Evolutionary conservation across 2,329 filamentous ascomycete genomes (phyloP).

Genomic region (Fusarium transvaalense): DNA sequence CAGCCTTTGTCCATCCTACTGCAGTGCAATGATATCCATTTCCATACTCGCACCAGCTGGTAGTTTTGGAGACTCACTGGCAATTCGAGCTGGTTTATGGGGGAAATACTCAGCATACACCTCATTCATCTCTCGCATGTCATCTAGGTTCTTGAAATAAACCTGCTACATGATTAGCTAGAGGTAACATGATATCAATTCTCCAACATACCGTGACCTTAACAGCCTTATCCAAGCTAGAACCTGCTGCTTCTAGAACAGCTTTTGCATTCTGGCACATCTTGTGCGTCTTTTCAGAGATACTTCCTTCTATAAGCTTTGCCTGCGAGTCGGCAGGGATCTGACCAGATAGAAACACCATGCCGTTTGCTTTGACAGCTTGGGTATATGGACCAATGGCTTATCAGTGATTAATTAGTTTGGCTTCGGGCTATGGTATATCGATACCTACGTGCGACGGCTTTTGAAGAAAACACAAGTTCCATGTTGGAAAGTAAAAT

Average conservation of each 20-base stretch:
- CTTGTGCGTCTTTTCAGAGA: constrained; percentile 54
- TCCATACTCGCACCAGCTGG: constrained; percentile 31
- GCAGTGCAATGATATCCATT: constrained; percentile 33
- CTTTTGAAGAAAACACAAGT: constrained; percentile 21
- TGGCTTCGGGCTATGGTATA: background rate
- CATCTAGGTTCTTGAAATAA: constrained; percentile 27
- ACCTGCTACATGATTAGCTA: background rate
- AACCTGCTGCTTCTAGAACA: constrained; percentile 77
- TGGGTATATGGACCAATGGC: constrained; percentile 35
- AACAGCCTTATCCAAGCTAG: constrained; percentile 72
- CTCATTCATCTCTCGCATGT: constrained; percentile 35
- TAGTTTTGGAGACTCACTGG: constrained; percentile 22
- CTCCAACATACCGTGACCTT: constrained; percentile 64
- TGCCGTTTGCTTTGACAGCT: constrained; percentile 51
- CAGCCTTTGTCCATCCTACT: background rate
- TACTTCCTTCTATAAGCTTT: constrained; percentile 70
- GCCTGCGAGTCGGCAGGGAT: constrained; percentile 72
- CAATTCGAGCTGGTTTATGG: constrained; percentile 32
- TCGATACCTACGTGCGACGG: constrained; percentile 22
- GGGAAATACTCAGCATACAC: constrained; percentile 36
- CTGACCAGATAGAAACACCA: constrained; percentile 78
- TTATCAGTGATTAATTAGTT: background rate
- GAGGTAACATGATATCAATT: background rate
- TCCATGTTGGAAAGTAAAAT: constrained; percentile 10
- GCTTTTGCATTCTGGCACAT: constrained; percentile 68